phyloP scores from a whole-genome alignment of 495 filamentous ascomycete species.

The Elaphomyces granulatus region DNA sequence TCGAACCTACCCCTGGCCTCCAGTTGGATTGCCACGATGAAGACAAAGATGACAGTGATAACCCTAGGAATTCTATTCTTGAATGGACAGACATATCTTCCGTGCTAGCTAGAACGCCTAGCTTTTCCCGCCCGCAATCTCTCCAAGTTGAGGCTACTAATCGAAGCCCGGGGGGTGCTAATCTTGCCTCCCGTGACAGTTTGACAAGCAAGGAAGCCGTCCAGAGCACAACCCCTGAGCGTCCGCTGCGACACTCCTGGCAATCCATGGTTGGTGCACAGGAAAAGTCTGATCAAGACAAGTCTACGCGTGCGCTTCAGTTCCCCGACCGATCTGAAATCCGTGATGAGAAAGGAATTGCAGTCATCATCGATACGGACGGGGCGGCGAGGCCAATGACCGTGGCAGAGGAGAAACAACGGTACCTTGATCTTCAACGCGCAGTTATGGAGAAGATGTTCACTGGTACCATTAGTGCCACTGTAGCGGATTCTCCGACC shows the following conservation, averaged over 20 bases:
- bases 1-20: conserved; percentile 4
- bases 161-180: neutral
- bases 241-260: neutral
- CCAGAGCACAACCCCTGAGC: neutral
- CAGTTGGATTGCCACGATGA: too few relatives aligned
- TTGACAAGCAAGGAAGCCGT: neutral
- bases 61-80: too few relatives aligned
- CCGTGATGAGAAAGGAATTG: neutral
- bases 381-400: conserved; percentile 11
- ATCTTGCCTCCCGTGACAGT: neutral
- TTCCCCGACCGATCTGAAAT: neutral
- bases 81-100: conserved; percentile 3
- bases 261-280: neutral
- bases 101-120: neutral
- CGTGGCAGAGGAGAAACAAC: conserved; percentile 10
- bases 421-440: conserved; percentile 11
- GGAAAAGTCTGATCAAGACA: neutral
- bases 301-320: neutral
- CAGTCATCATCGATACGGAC: conserved; percentile 14
- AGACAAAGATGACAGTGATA: too few relatives aligned
- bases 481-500: neutral
- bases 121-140: conserved; percentile 3
- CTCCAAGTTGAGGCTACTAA: neutral
- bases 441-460: conserved; percentile 20
- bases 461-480: conserved; percentile 4